These are phyloP conservation scores for Penicillium decumbens DNA, from an alignment of 2,329 filamentous ascomycete genomes.

Conservation along the genomic window DNA sequence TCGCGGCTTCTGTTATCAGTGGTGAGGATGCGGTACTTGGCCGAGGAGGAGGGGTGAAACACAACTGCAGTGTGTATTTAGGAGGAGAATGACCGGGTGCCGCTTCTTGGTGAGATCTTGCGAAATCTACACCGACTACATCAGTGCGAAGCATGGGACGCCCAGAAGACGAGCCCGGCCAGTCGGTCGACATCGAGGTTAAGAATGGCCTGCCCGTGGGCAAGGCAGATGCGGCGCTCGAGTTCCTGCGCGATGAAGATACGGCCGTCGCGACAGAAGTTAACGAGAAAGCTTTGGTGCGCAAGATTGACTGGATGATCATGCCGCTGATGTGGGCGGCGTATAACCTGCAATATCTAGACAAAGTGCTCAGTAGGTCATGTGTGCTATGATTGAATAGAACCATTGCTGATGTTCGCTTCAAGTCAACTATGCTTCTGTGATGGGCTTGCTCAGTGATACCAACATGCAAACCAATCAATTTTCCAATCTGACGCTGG, in stretches of 20 bases:
- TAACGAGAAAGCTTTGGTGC: conserved; percentile 30
- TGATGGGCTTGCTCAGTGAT: conserved; percentile 57
- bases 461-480: conserved; percentile 53
- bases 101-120: not conserved
- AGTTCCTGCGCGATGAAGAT: conserved; percentile 29
- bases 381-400: not conserved
- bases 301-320: conserved; percentile 41
- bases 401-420: not conserved
- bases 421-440: conserved; percentile 50
- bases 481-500: conserved; percentile 56
- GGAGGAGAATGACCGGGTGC: not conserved
- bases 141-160: not conserved
- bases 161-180: not conserved
- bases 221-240: conserved; percentile 37
- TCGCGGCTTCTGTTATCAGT: conserved; percentile 2
- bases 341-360: conserved; percentile 58
- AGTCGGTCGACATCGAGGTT: conserved; percentile 13
- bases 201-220: conserved; percentile 9
- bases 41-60: not conserved
- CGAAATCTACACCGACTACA: too few relatives aligned
- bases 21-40: not conserved
- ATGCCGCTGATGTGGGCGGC: conserved; percentile 51
- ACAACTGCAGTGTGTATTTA: not conserved
- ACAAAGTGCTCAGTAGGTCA: conserved; percentile 50
- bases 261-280: conserved; percentile 26